Conservation (phyloP, 108 stramenopile genomes). For the Cylindrotheca fusiformis region DNA sequence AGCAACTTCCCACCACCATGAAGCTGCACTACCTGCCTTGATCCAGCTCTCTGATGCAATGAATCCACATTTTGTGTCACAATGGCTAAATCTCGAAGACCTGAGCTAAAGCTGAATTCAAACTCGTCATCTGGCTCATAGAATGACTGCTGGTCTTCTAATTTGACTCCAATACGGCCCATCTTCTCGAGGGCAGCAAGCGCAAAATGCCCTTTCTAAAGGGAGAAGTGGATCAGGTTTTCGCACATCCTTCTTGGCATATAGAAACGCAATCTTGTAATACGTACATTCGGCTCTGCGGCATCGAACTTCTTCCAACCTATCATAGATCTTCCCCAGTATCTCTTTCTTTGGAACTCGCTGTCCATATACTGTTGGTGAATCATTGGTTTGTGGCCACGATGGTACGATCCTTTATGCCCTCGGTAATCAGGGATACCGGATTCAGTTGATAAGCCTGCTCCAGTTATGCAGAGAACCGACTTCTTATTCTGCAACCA, state of each 20-base stretch:
- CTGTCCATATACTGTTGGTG: constrained; percentile 91
- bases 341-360: constrained; percentile 71
- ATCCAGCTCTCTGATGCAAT: constrained; percentile 88
- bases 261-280: no score
- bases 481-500: constrained; percentile 53
- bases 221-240: no score
- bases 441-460: constrained; percentile 93
- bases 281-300: constrained; percentile 70
- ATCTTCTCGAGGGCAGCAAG: constrained; percentile 77
- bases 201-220: constrained; percentile 78
- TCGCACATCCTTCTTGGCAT: no score
- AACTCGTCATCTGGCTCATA: constrained; percentile 25
- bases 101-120: constrained; percentile 4
- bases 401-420: constrained; percentile 88
- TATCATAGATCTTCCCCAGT: constrained; percentile 94
- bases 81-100: constrained; percentile 42
- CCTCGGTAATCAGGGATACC: constrained; percentile 99
- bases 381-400: constrained; percentile 93
- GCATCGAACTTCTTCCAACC: constrained; percentile 78
- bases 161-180: constrained; percentile 60
- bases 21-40: constrained; percentile 77
- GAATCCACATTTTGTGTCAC: constrained; percentile 98
- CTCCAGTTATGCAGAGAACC: constrained; percentile 86
- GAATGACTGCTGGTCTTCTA: constrained; percentile 42
- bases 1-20: constrained; percentile 87